Evolutionary conservation across 495 filamentous ascomycete genomes (phyloP).

Genomic region (Podospora pseudoanserina): DNA sequence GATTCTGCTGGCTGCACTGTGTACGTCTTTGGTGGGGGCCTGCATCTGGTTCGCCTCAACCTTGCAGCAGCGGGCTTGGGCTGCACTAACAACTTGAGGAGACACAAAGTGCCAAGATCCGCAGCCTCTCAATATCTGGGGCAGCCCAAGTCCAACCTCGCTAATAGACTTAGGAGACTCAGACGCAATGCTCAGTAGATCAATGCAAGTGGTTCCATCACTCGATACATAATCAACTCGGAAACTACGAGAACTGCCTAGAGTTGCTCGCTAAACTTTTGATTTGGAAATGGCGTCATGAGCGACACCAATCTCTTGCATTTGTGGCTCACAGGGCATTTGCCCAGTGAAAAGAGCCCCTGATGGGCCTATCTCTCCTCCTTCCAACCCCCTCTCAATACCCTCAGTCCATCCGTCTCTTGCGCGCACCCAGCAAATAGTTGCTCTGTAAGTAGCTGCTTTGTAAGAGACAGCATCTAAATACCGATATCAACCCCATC

Average conservation of each 20-base stretch:
- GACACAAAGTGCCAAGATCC: background rate
- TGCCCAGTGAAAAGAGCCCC: background rate
- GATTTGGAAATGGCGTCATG: background rate
- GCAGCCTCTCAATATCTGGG: background rate
- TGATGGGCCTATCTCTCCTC: background rate
- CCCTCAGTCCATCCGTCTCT: background rate
- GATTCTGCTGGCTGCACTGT: background rate
- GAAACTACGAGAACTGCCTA: background rate
- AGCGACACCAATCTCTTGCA: background rate
- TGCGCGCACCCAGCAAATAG: background rate
- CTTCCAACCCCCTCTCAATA: background rate
- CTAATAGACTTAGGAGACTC: background rate
- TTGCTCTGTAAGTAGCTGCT: background rate
- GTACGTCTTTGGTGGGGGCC: background rate
- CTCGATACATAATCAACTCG: background rate
- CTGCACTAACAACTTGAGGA: background rate
- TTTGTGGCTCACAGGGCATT: background rate
- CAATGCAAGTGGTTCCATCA: background rate
- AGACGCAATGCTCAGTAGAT: background rate
- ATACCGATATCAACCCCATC: background rate
- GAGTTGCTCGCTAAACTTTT: background rate
- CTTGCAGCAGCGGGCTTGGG: background rate
- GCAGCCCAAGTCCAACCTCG: background rate
- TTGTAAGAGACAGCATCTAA: background rate
- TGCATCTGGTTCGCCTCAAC: background rate